phyloP scores from a whole-genome alignment of 805 yeast species.

The Schizosaccharomyces lindneri region DNA sequence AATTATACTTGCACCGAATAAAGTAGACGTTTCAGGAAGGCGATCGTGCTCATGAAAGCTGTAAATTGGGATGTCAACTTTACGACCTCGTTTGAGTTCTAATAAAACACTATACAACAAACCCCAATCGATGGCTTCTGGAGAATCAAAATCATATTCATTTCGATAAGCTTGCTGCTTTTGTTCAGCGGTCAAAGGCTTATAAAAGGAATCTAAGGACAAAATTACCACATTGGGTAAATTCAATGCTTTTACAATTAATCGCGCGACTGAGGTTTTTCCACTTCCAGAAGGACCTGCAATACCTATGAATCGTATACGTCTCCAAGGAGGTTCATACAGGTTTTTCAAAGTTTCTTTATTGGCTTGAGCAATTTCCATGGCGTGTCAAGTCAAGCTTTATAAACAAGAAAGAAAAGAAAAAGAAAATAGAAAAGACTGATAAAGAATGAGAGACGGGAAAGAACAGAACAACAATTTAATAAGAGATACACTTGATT shows the following conservation, averaged over 20 bases:
- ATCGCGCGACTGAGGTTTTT: conserved; percentile 72
- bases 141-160: conserved; percentile 69
- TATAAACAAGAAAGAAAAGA: no score
- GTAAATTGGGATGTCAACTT: conserved; percentile 41
- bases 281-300: conserved; percentile 39
- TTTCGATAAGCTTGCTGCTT: conserved; percentile 31
- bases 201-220: conserved; percentile 78
- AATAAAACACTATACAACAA: conserved; percentile 35
- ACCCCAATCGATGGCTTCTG: conserved; percentile 64
- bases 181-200: conserved; percentile 40
- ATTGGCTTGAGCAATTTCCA: no score
- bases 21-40: conserved; percentile 40
- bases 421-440: no score
- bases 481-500: no score
- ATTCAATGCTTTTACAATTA: conserved; percentile 41
- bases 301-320: neutral
- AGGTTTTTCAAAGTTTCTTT: no score
- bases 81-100: conserved; percentile 42
- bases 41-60: conserved; percentile 39
- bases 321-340: neutral
- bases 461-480: no score
- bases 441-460: no score
- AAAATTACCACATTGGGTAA: conserved; percentile 78
- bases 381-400: no score
- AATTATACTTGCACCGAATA: conserved; percentile 85